Percentiles rank a stretch among this genome's conserved stretches.
Conservation (phyloP, 441 rosid genomes). For the Arabidopsis hybrid region DNA sequence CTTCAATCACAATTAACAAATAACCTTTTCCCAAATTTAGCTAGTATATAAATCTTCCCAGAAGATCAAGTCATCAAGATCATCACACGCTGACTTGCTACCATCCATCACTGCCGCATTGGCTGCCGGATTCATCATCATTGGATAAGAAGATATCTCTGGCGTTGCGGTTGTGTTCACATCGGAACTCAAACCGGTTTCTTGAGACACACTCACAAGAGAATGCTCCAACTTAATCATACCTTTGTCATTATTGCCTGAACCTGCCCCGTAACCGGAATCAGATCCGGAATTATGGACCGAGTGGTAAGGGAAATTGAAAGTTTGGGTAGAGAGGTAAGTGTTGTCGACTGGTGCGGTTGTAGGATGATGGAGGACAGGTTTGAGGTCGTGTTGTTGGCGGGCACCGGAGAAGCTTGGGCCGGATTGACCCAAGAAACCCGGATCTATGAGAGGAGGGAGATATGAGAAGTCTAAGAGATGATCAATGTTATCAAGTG, state of each 20-base stretch:
- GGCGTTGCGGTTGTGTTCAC: constrained; percentile 55
- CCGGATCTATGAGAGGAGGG: constrained; percentile 80
- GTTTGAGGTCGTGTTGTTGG: constrained; percentile 32
- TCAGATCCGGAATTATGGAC: constrained; percentile 26
- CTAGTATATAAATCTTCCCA: constrained; percentile 53
- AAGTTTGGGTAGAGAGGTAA: constrained; percentile 40
- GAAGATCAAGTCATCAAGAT: constrained; percentile 55
- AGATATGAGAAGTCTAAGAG: constrained; percentile 67
- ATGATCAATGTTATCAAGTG: constrained; percentile 61
- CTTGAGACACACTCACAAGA: constrained; percentile 84
- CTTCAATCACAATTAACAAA: constrained; percentile 38
- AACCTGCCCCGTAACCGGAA: constrained; percentile 32
- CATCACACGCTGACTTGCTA: constrained; percentile 49
- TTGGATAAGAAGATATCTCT: constrained; percentile 69
- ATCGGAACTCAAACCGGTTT: constrained; percentile 86
- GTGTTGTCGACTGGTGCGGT: constrained; percentile 45
- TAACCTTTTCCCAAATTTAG: constrained; percentile 15
- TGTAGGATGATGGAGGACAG: constrained; percentile 40
- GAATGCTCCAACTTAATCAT: constrained; percentile 72
- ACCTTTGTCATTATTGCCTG: constrained; percentile 12
- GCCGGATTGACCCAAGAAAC: constrained; percentile 44
- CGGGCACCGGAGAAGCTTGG: constrained; percentile 47
- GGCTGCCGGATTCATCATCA: constrained; percentile 44
- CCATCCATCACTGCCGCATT: constrained; percentile 41
- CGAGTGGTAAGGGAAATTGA: constrained; percentile 47